phyloP scores from a whole-genome alignment of 495 filamentous ascomycete genomes.

The Aspergillus funiculosus region DNA sequence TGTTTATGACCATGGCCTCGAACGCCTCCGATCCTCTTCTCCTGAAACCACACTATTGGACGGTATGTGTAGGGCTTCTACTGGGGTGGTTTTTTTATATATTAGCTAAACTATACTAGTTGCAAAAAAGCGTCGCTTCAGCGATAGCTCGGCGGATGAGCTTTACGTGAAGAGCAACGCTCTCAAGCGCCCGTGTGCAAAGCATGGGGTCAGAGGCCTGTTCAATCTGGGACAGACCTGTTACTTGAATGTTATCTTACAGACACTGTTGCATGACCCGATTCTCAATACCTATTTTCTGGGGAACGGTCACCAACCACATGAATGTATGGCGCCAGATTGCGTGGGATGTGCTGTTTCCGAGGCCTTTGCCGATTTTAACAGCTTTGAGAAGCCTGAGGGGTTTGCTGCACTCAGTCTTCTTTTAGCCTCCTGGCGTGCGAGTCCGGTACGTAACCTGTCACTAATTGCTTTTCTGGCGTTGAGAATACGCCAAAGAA shows the following conservation, averaged over 20 bases:
- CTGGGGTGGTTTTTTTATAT: neutral
- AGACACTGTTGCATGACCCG: constrained; percentile 83
- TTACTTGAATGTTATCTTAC: constrained; percentile 87
- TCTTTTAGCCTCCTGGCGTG: constrained; percentile 73
- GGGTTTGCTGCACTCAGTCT: constrained; percentile 80
- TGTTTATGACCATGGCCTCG: constrained; percentile 79
- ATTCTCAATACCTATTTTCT: constrained; percentile 81
- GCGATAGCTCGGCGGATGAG: constrained; percentile 34
- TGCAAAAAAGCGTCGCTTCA: constrained; percentile 23
- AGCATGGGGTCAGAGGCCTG: constrained; percentile 67
- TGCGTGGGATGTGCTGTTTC: constrained; percentile 86
- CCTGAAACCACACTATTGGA: constrained; percentile 22
- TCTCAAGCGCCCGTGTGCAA: constrained; percentile 39
- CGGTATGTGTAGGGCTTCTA: constrained; percentile 15
- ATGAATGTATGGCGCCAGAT: constrained; percentile 58
- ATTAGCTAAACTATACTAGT: constrained; percentile 12
- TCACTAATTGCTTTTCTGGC: no score
- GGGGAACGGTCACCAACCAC: constrained; percentile 68
- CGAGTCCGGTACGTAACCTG: constrained; percentile 50
- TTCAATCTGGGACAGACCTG: constrained; percentile 93
- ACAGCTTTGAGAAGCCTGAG: constrained; percentile 70
- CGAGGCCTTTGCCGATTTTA: constrained; percentile 88
- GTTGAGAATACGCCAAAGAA: no score
- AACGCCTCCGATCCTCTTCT: constrained; percentile 50
- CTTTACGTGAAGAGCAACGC: constrained; percentile 41